These are phyloP conservation scores for Claviceps africana DNA, from an alignment of 2,329 filamentous ascomycete genomes.

Conservation along the genomic window DNA sequence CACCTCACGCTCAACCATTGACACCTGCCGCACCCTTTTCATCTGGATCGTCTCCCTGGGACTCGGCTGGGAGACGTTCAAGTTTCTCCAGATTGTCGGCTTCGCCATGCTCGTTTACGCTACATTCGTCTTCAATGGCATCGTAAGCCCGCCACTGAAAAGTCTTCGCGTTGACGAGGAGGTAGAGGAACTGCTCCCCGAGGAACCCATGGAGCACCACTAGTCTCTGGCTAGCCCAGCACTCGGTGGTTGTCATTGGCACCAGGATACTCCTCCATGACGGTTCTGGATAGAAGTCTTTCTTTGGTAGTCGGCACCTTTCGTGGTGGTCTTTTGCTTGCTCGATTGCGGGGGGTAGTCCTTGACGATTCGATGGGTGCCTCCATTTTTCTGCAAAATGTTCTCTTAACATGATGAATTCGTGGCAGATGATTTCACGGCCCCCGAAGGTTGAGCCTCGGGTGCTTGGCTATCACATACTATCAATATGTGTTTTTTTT, in stretches of 20 bases:
- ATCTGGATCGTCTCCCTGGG: conserved; percentile 94
- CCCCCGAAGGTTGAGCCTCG: not conserved
- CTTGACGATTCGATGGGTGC: not conserved
- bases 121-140: conserved; percentile 91
- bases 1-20: conserved; percentile 87
- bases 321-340: not conserved
- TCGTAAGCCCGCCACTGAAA: conserved; percentile 69
- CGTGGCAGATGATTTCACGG: not conserved
- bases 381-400: not conserved
- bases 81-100: conserved; percentile 84
- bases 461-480: not conserved
- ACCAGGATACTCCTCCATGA: not conserved
- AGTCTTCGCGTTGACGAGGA: conserved; percentile 43
- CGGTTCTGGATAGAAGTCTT: not conserved
- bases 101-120: conserved; percentile 89
- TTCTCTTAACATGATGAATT: not conserved
- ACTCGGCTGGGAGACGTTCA: conserved; percentile 93
- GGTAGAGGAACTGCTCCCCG: conserved; percentile 56
- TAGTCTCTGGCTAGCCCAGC: conserved; percentile 7
- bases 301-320: not conserved
- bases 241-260: not conserved
- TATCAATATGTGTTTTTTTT: not conserved
- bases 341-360: not conserved
- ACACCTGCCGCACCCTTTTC: conserved; percentile 93
- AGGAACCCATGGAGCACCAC: conserved; percentile 68